Base-by-base conservation (phyloP, 257 asterid species). In the Ilex asprella region DNA sequence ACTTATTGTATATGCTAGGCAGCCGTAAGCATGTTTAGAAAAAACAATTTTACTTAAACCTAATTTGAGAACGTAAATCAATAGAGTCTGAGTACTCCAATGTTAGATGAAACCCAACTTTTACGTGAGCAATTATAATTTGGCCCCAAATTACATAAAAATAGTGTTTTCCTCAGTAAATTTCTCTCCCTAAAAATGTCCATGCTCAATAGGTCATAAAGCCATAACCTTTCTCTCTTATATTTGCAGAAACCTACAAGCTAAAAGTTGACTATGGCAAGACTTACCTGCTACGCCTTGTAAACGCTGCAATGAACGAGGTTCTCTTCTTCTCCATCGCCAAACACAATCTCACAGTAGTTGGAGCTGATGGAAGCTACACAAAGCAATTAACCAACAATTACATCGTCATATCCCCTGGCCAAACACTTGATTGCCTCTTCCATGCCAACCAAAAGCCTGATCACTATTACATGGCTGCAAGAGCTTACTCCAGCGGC, bases 281-380 rank as follows among this genome's bases (percentile, higher is more conserved):
- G 63, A 73, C 76, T 30, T 82, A 82, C 59, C 16, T 84, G 46
- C 39, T 84, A 1, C 75, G 89, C 50, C 75, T 85, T 78, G 74
- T 84, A 1, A 84, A 82, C 16, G 84, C 87, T 0, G 86, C 77
- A 47, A 78, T 82, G 89, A 84, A 82, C 80, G 75, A 60, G 58
- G 73, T 83, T 32, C 59, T 86, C 73, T 84, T 86, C 73, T 64
- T 83, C 54, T 50, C 68, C 16, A 70, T 84, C 12, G 83, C 84
- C 30, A 72, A 73, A 50, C 89, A 87, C 39, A 65, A 59, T 15
- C 16, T 85, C 64, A 82, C 85, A 0, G 58, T 82, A 0, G 83
- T 86, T 27, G 94, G 94, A 55, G 39, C 83, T 0, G 94, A 86
- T 11, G 90, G 70, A 2, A 70, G 83, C 31, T 86, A 86, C 72